phyloP scores from a whole-genome alignment of 768 basidiomycete species.

The Termitomyces heimii region DNA sequence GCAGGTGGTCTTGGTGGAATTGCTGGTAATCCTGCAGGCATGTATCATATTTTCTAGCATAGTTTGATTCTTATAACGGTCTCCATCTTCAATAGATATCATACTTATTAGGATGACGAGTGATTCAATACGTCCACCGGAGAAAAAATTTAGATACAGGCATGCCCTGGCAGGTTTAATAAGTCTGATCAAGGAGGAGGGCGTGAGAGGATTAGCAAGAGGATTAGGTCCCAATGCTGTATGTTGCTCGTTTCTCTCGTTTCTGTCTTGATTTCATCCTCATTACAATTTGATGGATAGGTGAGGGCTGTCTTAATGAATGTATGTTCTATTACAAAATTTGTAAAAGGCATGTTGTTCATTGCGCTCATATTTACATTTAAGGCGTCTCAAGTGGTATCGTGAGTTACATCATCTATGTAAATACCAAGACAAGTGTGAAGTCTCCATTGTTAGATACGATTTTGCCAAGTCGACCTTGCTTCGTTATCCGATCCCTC shows the following conservation, averaged over 20 bases:
- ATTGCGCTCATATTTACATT: constrained; percentile 1
- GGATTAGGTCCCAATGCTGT: constrained; percentile 80
- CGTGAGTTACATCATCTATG: constrained; percentile 44
- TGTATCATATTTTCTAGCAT: neutral
- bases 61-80: neutral
- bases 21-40: constrained; percentile 80
- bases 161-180: constrained; percentile 76
- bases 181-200: constrained; percentile 62
- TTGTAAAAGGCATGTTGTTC: neutral
- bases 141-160: constrained; percentile 69
- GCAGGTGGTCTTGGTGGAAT: constrained; percentile 81
- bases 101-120: constrained; percentile 85
- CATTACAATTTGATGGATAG: constrained; percentile 7
- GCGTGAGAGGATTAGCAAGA: constrained; percentile 58
- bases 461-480: constrained; percentile 68
- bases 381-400: constrained; percentile 77
- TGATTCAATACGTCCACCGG: constrained; percentile 69
- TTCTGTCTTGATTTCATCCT: constrained; percentile 2
- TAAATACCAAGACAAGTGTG: neutral
- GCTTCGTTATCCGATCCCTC: constrained; percentile 44
- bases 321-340: constrained; percentile 1
- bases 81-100: constrained; percentile 40
- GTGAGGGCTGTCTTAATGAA: constrained; percentile 13
- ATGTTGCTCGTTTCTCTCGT: constrained; percentile 17
- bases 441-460: constrained; percentile 40